Evolutionary conservation across 164 flowering plant genomes (phyloP).

Genomic region (Umbilicus rupestris): DNA sequence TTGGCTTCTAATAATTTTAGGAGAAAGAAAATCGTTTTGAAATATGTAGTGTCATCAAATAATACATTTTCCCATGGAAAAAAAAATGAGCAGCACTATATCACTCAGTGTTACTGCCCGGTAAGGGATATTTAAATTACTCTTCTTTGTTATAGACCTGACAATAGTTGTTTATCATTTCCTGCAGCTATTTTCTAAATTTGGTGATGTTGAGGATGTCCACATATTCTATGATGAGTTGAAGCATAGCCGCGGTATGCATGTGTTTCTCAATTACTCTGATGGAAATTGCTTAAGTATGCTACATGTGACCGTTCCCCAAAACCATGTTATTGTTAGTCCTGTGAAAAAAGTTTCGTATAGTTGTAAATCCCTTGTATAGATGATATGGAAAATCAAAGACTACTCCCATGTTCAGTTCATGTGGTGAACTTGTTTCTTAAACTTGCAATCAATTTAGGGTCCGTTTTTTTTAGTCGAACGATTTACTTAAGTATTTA

Average conservation of each 20-base stretch:
- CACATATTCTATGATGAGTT: conserved; percentile 33
- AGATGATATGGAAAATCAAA: neutral
- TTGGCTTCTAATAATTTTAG: neutral
- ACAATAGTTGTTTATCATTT: conserved; percentile 9
- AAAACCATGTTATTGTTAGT: neutral
- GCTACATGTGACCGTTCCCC: neutral
- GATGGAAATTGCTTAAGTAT: neutral
- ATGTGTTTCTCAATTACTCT: neutral
- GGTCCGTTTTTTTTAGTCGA: too few relatives aligned
- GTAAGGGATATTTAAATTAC: too few relatives aligned
- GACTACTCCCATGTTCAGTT: neutral
- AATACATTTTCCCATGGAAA: too few relatives aligned
- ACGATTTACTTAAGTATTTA: too few relatives aligned
- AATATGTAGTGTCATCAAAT: too few relatives aligned
- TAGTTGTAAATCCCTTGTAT: neutral
- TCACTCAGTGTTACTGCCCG: too few relatives aligned
- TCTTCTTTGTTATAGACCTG: neutral
- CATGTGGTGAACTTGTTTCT: neutral
- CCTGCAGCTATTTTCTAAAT: conserved; percentile 46
- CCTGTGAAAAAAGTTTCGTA: neutral
- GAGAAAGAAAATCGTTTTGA: too few relatives aligned
- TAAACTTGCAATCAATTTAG: neutral
- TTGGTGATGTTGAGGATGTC: conserved; percentile 44
- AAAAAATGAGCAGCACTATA: too few relatives aligned
- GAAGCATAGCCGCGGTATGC: conserved; percentile 52